phyloP scores from a whole-genome alignment of 2,329 filamentous ascomycete genomes.

The Beauveria bassiana region DNA sequence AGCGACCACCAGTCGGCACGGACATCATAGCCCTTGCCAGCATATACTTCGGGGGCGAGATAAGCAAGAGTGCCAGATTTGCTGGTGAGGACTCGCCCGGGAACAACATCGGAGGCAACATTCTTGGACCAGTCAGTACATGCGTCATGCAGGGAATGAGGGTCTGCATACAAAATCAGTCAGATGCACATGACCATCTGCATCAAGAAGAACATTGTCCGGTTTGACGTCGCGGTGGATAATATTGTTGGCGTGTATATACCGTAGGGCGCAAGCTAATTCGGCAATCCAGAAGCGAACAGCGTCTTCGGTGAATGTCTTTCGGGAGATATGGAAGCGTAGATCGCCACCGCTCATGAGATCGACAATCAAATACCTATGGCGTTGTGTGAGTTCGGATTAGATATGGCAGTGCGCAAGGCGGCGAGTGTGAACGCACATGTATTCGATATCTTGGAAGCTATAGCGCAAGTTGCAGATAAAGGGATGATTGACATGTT shows the following conservation, averaged over 20 bases:
- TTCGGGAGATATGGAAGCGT: constrained; percentile 94
- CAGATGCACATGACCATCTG: constrained; percentile 89
- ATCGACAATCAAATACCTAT: constrained; percentile 92
- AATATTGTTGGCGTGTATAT: constrained; percentile 79
- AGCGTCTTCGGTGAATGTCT: constrained; percentile 95
- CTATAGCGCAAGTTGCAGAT: constrained; percentile 98
- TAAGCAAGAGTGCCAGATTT: constrained; percentile 96
- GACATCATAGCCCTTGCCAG: constrained; percentile 78
- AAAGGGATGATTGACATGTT: constrained; percentile 95
- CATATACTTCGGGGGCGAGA: constrained; percentile 90
- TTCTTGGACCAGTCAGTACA: constrained; percentile 54
- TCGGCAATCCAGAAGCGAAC: constrained; percentile 96
- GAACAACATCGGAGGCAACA: constrained; percentile 86
- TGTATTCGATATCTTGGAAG: constrained; percentile 98
- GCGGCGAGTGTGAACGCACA: constrained; percentile 51
- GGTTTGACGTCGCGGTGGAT: constrained; percentile 90
- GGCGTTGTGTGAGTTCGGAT: neutral
- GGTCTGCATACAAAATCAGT: constrained; percentile 77
- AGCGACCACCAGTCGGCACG: constrained; percentile 99
- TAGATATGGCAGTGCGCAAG: neutral
- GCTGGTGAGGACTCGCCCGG: constrained; percentile 77
- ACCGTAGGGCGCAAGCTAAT: constrained; percentile 81
- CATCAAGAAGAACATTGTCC: constrained; percentile 82
- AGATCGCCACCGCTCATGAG: constrained; percentile 96
- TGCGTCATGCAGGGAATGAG: neutral